Percentiles rank a stretch among this genome's conserved stretches.
These are phyloP conservation scores for Naganishia liquefaciens DNA, from an alignment of 1,284 basidiomycete species.

Conservation along the genomic window DNA sequence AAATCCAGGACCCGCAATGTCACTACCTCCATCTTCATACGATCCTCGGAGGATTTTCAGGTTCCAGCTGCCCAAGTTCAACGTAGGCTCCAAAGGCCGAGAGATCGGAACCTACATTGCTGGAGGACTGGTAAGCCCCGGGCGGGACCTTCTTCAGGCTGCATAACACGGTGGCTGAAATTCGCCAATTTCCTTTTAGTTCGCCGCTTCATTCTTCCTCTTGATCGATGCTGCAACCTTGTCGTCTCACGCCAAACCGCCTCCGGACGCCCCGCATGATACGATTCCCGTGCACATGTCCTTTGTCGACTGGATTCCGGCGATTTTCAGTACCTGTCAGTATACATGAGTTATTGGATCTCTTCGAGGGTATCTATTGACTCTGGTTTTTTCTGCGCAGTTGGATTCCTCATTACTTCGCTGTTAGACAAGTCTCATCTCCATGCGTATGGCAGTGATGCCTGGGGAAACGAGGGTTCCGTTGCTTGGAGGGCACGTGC, in stretches of 20 bases:
- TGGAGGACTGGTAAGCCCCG: constrained; percentile 75
- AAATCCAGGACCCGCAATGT: constrained; percentile 56
- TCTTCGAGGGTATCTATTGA: background rate
- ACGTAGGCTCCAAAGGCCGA: constrained; percentile 57
- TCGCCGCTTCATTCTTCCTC: constrained; percentile 91
- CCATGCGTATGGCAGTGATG: constrained; percentile 68
- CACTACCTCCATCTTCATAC: constrained; percentile 69
- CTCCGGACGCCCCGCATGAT: constrained; percentile 67
- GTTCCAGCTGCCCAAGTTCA: constrained; percentile 55
- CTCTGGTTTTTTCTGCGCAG: constrained; percentile 35
- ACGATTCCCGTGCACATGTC: constrained; percentile 79
- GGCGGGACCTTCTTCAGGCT: too few relatives aligned
- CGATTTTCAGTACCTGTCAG: constrained; percentile 76
- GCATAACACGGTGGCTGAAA: constrained; percentile 17
- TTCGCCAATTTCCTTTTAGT: constrained; percentile 59
- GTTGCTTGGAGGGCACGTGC: constrained; percentile 88
- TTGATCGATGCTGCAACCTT: constrained; percentile 91
- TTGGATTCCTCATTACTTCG: constrained; percentile 91
- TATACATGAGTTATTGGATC: constrained; percentile 30
- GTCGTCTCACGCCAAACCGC: constrained; percentile 75
- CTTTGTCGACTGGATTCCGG: constrained; percentile 94
- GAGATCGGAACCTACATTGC: constrained; percentile 86
- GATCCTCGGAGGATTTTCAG: constrained; percentile 81
- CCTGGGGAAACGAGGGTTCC: constrained; percentile 62
- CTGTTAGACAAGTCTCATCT: constrained; percentile 93